Evolutionary conservation across 768 basidiomycete genomes (phyloP).

Genomic region (Phlegmacium glaucopus): DNA sequence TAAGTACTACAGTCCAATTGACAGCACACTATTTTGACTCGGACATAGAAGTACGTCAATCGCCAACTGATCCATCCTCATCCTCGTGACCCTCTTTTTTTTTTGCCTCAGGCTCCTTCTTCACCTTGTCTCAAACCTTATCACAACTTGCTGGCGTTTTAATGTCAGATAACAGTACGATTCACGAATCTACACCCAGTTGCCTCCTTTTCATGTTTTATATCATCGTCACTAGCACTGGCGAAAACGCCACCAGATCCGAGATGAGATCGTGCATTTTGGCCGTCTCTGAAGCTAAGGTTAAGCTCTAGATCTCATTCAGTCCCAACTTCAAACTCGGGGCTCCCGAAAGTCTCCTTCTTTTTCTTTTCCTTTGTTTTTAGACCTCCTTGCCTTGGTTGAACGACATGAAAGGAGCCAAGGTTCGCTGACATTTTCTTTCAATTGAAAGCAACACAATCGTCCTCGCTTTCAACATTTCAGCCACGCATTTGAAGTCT

Average conservation of each 20-base stretch:
- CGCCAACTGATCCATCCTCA: not conserved
- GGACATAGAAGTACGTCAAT: not conserved
- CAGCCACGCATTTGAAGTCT: no score
- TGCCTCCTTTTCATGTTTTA: constrained; percentile 1
- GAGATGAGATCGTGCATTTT: constrained; percentile 3
- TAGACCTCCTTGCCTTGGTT: no score
- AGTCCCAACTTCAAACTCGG: constrained; percentile 8
- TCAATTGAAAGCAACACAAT: no score
- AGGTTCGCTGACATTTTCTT: no score
- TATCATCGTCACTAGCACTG: not conserved
- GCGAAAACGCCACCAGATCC: constrained; percentile 3
- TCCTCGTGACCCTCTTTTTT: not conserved
- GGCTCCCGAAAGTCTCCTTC: not conserved
- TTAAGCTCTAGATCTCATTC: constrained; percentile 10
- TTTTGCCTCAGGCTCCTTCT: constrained; percentile 5
- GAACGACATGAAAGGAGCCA: no score
- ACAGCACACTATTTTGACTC: constrained; percentile 7
- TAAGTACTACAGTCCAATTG: not conserved
- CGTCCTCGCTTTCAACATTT: no score
- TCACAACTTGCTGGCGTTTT: not conserved
- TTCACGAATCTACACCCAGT: not conserved
- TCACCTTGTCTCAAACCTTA: constrained; percentile 1
- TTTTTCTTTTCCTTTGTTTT: no score
- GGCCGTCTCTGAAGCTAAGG: constrained; percentile 2
- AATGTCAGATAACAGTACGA: constrained; percentile 3